Evolutionary conservation across 495 filamentous ascomycete species (phyloP), one percentile per base, ranked within the genome.

Genomic region (Penicillium manginii): DNA sequence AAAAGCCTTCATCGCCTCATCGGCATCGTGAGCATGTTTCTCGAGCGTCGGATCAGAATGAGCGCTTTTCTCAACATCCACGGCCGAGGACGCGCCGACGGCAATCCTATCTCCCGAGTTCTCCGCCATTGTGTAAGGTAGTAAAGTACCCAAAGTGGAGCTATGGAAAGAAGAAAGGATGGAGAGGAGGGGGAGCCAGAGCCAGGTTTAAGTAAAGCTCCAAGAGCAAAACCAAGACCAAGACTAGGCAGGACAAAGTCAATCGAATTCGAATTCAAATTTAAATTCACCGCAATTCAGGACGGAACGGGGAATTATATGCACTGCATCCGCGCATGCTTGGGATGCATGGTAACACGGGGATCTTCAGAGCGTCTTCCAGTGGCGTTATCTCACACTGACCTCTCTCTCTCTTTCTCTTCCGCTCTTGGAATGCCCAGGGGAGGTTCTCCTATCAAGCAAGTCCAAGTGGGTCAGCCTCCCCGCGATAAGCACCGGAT

Each of bases 1-100:
- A 57, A 87, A 78, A 11, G 80, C 84, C 47, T 84, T 84, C 71
- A 87, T 68, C 9, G 84, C 84, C 54, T 84, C 83, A 60, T 87
- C 84, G 21, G 80, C 84, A 77, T 86, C 81, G 46, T 84, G 78
- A 0, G 79, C 70, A 65, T 85, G 83, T 56, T 81, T 77, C 50
- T 81, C 63, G 10, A 84, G 62, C 2, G 69, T 74, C 2, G 70
- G 72, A 33, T 76, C 73, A 42, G 68, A 46, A 45, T 65, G 52
- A 43, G 65, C 66, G 4, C 22, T 42, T 2, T 62, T 63, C 51
- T 71, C 70, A 11, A 72, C 54, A 33, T 74, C 75, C 19, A 69
- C 61, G 4, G 57, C 59, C 14, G 68, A 57, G 29, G 59, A 55
- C 15, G 54, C 23, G n/a, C 57, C 57, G 37, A 49, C 8, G 10